Conservation (phyloP, 352 stramenopile species). For the Pilasporangium apinafurcum region DNA sequence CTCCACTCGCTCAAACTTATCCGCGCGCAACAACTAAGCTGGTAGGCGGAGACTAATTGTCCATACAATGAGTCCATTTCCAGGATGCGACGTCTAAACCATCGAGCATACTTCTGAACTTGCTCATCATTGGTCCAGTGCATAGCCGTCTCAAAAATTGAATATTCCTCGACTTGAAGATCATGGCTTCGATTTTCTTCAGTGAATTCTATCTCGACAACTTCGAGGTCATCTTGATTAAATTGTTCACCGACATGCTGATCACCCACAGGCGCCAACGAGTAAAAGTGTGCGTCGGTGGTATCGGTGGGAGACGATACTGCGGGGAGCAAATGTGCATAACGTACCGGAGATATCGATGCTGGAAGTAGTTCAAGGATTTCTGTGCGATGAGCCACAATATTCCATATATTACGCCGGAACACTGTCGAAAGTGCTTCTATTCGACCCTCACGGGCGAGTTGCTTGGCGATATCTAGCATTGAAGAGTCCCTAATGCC, state of each 20-base stretch:
- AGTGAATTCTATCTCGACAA: constrained; percentile 17
- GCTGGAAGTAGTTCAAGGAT: constrained; percentile 43
- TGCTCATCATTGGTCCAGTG: constrained; percentile 13
- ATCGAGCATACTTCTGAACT: constrained; percentile 24
- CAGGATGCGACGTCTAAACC: constrained; percentile 47
- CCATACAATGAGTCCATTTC: constrained; percentile 56
- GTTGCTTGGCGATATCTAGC: constrained; percentile 25
- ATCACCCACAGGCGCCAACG: constrained; percentile 9
- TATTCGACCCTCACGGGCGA: constrained; percentile 44
- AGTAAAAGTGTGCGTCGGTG: constrained; percentile 34
- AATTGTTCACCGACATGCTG: background rate
- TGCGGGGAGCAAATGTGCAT: constrained; percentile 43
- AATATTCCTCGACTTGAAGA: constrained; percentile 26
- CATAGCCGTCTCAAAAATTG: constrained; percentile 23
- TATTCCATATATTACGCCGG: constrained; percentile 36
- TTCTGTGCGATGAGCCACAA: constrained; percentile 36
- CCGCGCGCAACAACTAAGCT: constrained; percentile 32
- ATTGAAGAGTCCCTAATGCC: constrained; percentile 25
- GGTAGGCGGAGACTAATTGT: constrained; percentile 37
- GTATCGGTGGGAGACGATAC: constrained; percentile 14
- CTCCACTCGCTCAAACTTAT: too few relatives aligned
- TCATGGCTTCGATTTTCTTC: constrained; percentile 36
- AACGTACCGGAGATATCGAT: constrained; percentile 23
- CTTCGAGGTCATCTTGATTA: background rate
- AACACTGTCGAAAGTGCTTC: constrained; percentile 38